phyloP scores from a whole-genome alignment of 768 basidiomycete species.

The Tricholoma matsutake region DNA sequence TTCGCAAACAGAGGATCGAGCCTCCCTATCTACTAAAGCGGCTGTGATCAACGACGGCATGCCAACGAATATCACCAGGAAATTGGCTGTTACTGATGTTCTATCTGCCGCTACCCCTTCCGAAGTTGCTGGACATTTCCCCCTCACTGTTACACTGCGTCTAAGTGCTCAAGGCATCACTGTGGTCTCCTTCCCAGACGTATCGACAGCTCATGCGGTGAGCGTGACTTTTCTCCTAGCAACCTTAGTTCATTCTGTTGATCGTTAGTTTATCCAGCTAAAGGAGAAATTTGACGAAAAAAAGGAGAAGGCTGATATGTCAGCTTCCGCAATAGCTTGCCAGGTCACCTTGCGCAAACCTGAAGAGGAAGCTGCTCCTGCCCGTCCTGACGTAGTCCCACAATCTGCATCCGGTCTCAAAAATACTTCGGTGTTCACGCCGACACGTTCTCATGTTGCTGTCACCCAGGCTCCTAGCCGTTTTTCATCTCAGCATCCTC shows the following conservation, averaged over 20 bases:
- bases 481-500: background rate
- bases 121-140: background rate
- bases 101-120: background rate
- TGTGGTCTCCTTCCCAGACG: background rate
- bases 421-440: background rate
- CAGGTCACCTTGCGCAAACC: background rate
- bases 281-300: background rate
- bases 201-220: background rate
- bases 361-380: background rate
- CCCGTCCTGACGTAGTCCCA: background rate
- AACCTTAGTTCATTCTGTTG: background rate
- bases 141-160: background rate
- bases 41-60: background rate
- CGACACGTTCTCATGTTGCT: background rate
- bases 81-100: background rate
- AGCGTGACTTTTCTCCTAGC: background rate
- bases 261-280: background rate
- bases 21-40: background rate
- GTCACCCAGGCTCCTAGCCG: background rate
- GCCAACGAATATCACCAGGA: background rate
- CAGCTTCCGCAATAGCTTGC: no score
- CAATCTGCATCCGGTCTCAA: background rate
- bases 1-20: background rate
- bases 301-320: background rate
- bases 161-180: background rate